Conservation (phyloP, 495 filamentous ascomycete species). For the Xylaria intraflava region DNA sequence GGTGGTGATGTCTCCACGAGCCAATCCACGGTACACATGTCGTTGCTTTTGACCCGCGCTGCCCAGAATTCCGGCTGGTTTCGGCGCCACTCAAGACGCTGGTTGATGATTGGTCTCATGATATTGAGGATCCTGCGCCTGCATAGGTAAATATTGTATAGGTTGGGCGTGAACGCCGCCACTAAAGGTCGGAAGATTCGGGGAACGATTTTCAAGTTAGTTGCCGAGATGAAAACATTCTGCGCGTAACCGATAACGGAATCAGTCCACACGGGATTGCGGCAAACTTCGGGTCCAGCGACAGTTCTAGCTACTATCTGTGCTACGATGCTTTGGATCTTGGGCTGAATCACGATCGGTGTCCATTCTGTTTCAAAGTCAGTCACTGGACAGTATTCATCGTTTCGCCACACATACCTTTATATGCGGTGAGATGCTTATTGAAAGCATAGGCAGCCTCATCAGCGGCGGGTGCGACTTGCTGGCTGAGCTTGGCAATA, state of each 20-base stretch:
- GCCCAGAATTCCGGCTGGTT: neutral
- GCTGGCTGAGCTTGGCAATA: neutral
- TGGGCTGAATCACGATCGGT: constrained; percentile 2
- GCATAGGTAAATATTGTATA: neutral
- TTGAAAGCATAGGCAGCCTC: neutral
- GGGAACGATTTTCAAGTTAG: neutral
- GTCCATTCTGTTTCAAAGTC: constrained; percentile 7
- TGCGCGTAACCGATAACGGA: constrained; percentile 2
- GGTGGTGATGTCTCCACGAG: neutral
- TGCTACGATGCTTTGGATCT: neutral
- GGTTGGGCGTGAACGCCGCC: neutral
- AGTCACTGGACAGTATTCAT: neutral
- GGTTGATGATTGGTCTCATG: neutral
- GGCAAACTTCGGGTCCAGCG: constrained; percentile 6
- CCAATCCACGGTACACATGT: neutral
- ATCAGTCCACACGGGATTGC: neutral
- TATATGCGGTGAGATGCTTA: neutral
- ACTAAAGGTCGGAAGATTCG: neutral
- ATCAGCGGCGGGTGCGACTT: neutral
- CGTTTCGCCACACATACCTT: neutral
- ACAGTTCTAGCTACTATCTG: constrained; percentile 7
- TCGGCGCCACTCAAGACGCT: neutral
- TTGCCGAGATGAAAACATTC: constrained; percentile 3
- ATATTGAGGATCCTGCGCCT: neutral
- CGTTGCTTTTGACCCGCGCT: neutral